Conservation (phyloP, 2,329 filamentous ascomycete genomes). For the Sclerotinia borealis region DNA sequence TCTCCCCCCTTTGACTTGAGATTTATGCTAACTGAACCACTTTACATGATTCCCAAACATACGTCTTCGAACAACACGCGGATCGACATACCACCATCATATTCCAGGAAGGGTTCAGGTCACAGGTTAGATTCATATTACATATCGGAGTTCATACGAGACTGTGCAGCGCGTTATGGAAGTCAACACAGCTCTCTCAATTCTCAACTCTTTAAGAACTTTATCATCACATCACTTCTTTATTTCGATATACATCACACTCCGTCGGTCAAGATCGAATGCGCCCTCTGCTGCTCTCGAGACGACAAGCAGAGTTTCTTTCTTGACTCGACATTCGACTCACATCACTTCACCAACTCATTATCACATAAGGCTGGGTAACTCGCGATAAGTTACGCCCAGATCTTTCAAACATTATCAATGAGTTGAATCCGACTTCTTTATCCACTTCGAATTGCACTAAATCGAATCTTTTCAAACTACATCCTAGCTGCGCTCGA, state of each 20-base stretch:
- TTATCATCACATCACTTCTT: neutral
- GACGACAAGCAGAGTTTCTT: conserved; percentile 8
- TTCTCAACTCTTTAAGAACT: neutral
- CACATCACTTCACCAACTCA: neutral
- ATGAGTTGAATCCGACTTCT: neutral
- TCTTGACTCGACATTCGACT: neutral
- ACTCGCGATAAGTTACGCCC: conserved; percentile 4
- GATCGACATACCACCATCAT: neutral
- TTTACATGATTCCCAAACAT: neutral
- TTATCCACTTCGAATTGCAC: neutral
- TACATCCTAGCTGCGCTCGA: neutral
- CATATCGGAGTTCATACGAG: neutral
- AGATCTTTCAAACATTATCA: neutral
- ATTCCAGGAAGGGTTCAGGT: conserved; percentile 8
- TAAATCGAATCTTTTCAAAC: conserved; percentile 1
- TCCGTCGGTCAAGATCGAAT: neutral
- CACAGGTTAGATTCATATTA: conserved; percentile 6
- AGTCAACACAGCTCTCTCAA: conserved; percentile 8
- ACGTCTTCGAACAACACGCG: neutral
- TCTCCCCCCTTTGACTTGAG: neutral
- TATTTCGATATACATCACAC: neutral
- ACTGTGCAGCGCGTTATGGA: conserved; percentile 10
- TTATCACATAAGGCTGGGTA: conserved; percentile 2
- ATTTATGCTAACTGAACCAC: neutral
- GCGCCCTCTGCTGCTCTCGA: conserved; percentile 10